Base-by-base conservation (phyloP, 306 rosid genomes). In the Sphenostylis stenocarpa region DNA sequence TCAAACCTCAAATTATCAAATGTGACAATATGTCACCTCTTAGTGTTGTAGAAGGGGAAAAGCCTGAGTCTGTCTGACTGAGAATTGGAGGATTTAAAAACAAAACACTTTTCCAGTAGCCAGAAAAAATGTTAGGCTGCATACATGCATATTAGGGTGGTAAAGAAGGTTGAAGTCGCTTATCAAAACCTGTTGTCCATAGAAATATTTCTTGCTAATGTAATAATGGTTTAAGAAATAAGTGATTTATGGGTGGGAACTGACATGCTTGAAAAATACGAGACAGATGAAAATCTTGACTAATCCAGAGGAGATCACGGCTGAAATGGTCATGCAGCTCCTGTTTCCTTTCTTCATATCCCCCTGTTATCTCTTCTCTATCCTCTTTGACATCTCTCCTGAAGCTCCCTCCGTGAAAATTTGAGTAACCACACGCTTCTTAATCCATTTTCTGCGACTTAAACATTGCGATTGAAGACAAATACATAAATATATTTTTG, bases 1-100 rank as follows among this genome's bases (percentile, higher is more conserved):
- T 63, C 28, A 33, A 63, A 63, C 26, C 7, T 7, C 26, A 33
- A 63, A 10, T 63, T 4, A 10, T 43, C 12, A 63, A 36, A 63
- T 63, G 29, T 19, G 70, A 63, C 70, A 64, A 64, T 47, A 34
- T 34, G 16, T 28, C 67, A 60, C 67, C 67, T 60, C 68, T 7
- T 33, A 62, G 44, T 10, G 34, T 56, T 23, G 7, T 56, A 11
- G 34, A 56, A 56, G 12, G 12, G 10, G 33, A 55, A 26, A 23
- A 56, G 23, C 31, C 61, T 10, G 33, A 15, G 16, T 21, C 39
- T 19, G 48, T 36, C 47, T 3, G 21, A 6, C 41, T 36, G 45
- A 10, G 70, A 49, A 1, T 34, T 61, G 21, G 26, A 64, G 44
- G n/a, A 64, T 11, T 11, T 19, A 28, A 64, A 64, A 36, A 7